These are phyloP conservation scores for Apiospora arundinis DNA, from an alignment of 2,329 filamentous ascomycete species.

Conservation along the genomic window DNA sequence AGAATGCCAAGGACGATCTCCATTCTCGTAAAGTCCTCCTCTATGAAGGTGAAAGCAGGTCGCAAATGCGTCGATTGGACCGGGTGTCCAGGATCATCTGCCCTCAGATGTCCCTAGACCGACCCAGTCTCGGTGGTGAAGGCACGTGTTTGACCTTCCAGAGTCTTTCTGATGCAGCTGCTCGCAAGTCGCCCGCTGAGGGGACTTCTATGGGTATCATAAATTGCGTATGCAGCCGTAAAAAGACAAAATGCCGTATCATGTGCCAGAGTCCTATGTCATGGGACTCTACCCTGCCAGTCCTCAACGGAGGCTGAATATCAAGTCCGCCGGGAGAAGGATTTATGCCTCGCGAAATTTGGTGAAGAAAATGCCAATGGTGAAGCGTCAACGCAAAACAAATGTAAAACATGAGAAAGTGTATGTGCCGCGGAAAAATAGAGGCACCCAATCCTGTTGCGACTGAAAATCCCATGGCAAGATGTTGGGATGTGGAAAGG, in stretches of 20 bases:
- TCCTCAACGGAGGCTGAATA: conserved; percentile 40
- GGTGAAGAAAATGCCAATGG: conserved; percentile 34
- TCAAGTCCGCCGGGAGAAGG: conserved; percentile 41
- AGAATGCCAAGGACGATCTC: conserved; percentile 37
- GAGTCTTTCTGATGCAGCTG: conserved; percentile 41
- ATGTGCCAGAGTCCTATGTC: conserved; percentile 42
- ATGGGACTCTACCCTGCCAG: conserved; percentile 43
- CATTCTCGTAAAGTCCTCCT: conserved; percentile 36
- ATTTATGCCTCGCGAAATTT: conserved; percentile 34
- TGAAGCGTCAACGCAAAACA: conserved; percentile 31
- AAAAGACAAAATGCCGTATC: conserved; percentile 46
- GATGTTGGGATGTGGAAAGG: not conserved
- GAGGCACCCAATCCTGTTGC: conserved; percentile 25
- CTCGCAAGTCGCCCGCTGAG: conserved; percentile 37
- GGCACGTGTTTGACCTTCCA: conserved; percentile 39
- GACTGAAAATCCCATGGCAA: conserved; percentile 20
- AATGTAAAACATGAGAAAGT: conserved; percentile 32
- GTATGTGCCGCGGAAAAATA: conserved; percentile 16
- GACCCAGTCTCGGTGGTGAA: conserved; percentile 36
- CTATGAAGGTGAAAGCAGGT: conserved; percentile 41
- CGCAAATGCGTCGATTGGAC: conserved; percentile 37
- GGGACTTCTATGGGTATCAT: conserved; percentile 46
- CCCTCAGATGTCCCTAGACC: conserved; percentile 36
- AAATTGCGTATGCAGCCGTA: conserved; percentile 41
- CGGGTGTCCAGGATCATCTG: conserved; percentile 36